A percentile compares a stretch with the other conserved stretches of the same genome.
Evolutionary conservation across 2,329 filamentous ascomycete species (phyloP).

Genomic region (Niveomyces coronatus): DNA sequence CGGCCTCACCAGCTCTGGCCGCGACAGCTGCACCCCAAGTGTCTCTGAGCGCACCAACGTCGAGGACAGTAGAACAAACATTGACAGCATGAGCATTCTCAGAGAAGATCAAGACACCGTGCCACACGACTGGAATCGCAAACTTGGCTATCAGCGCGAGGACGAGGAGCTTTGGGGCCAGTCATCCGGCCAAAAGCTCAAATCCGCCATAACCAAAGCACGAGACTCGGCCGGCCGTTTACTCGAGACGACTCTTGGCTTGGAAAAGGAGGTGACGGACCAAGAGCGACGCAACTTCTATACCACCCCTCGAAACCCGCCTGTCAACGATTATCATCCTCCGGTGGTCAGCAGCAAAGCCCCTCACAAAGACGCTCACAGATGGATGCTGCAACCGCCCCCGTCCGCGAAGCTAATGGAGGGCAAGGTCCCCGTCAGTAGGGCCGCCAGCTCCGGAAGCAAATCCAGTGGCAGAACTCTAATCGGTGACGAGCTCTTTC

Average conservation of each 20-base stretch:
- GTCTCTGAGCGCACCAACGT: slow-evolving; percentile 28
- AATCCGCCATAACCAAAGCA: slow-evolving; percentile 49
- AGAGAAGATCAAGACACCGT: slow-evolving; percentile 34
- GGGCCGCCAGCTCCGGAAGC: slow-evolving; percentile 49
- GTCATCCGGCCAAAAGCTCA: slow-evolving; percentile 46
- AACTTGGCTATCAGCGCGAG: slow-evolving; percentile 67
- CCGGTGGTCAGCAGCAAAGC: slow-evolving; percentile 72
- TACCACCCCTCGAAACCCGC: slow-evolving; percentile 51
- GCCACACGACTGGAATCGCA: slow-evolving; percentile 58
- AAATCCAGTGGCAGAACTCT: slow-evolving; percentile 36
- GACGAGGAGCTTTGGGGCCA: slow-evolving; percentile 80
- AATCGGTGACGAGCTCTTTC: slow-evolving; percentile 29
- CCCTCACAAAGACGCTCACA: slow-evolving; percentile 56
- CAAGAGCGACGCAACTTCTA: slow-evolving; percentile 51
- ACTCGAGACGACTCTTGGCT: slow-evolving; percentile 41
- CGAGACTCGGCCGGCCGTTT: slow-evolving; percentile 44
- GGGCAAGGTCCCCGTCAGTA: slow-evolving; percentile 63
- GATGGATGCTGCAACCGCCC: slow-evolving; percentile 89
- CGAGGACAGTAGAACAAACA: slow-evolving; percentile 25
- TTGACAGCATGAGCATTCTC: slow-evolving; percentile 32
- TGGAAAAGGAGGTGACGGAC: slow-evolving; percentile 43
- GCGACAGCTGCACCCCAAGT: slow-evolving; percentile 40
- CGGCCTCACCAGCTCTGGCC: slow-evolving; percentile 46
- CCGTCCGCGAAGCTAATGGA: slow-evolving; percentile 88
- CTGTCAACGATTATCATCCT: slow-evolving; percentile 78